Evolutionary conservation across 805 yeast species (phyloP), one percentile per base, ranked within the genome.

Genomic region (Yueomyces sp.): DNA sequence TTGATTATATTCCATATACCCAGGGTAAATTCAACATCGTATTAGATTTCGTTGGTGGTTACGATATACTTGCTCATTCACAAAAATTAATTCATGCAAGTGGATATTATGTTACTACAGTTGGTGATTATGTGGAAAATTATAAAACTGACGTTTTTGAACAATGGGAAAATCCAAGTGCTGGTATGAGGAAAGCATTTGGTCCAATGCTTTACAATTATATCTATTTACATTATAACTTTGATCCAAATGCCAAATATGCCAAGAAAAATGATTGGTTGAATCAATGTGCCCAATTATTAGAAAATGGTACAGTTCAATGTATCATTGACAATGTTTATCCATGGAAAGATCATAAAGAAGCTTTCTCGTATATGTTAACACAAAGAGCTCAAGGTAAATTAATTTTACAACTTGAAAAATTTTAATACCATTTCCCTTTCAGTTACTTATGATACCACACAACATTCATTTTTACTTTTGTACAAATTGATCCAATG

Each of bases 41-140:
- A n/a, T 54, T 81, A 9, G 95, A 86, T 62, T 72, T 79, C 47
- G 72, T 77, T 42, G 92, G 95, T 37, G 83, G 83, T 38, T 66
- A 68, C 40, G 76, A 73, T 32, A 68, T 81, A 4, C 57, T 77
- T 29, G 47, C 60, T 5, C 64, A 72, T 36, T 65, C 75, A 28
- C 52, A 59, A 7, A 51, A 64, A 33, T 66, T 69, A 29, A 60
- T 82, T 44, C 70, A 64, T 33, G 60, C 66, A 40, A 74, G 76
- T 4, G 74, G 79, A 19, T 63, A 68, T 37, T 83, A 73, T 52
- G 61, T 74, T 6, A 73, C 84, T 4, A 69, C 81, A 30, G 76
- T 71, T 9, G 95, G 94, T 12, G 87, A 81, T 50, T 55, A 60
- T 34, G 69, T 69, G 43, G 61, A 63, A 38, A 55, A 69, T 38